Evolutionary conservation across 179 eudicot genomes (phyloP).

Genomic region (Silene coronaria): DNA sequence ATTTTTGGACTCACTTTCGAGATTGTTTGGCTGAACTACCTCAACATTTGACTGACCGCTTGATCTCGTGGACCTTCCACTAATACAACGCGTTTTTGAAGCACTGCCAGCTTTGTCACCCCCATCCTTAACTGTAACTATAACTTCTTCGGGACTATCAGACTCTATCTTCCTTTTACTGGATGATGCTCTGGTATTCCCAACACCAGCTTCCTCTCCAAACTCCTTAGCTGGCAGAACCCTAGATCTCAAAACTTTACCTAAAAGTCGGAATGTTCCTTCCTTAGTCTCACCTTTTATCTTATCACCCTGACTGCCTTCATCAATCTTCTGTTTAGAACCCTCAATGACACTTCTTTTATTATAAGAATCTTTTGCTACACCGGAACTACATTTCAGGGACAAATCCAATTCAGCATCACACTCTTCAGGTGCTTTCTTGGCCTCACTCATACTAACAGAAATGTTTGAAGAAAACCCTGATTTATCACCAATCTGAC

Average conservation of each 20-base stretch:
- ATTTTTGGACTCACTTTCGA: background rate
- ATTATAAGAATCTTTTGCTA: slow-evolving; percentile 2
- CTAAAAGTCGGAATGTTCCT: slow-evolving; percentile 16
- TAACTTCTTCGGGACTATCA: slow-evolving; percentile 15
- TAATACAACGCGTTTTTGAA: background rate
- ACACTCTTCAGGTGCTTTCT: slow-evolving; percentile 4
- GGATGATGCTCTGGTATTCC: background rate
- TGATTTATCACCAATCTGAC: background rate
- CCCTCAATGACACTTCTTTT: slow-evolving; percentile 15
- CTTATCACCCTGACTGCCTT: slow-evolving; percentile 8
- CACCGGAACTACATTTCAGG: slow-evolving; percentile 8
- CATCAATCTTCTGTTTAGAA: slow-evolving; percentile 22
- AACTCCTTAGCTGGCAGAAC: slow-evolving; percentile 22
- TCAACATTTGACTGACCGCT: slow-evolving; percentile 11
- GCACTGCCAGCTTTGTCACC: slow-evolving; percentile 8
- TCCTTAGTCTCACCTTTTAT: slow-evolving; percentile 18
- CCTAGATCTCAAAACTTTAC: slow-evolving; percentile 50
- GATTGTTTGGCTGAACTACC: slow-evolving; percentile 16
- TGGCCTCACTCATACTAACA: background rate
- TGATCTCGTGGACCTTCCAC: slow-evolving; percentile 5
- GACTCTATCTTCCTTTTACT: slow-evolving; percentile 27
- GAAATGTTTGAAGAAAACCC: background rate
- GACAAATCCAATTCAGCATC: background rate
- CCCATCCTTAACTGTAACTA: slow-evolving; percentile 17
- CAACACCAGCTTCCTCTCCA: slow-evolving; percentile 25